Evolutionary conservation across 2,329 filamentous ascomycete genomes (phyloP).

Genomic region (Fulvia fulva): DNA sequence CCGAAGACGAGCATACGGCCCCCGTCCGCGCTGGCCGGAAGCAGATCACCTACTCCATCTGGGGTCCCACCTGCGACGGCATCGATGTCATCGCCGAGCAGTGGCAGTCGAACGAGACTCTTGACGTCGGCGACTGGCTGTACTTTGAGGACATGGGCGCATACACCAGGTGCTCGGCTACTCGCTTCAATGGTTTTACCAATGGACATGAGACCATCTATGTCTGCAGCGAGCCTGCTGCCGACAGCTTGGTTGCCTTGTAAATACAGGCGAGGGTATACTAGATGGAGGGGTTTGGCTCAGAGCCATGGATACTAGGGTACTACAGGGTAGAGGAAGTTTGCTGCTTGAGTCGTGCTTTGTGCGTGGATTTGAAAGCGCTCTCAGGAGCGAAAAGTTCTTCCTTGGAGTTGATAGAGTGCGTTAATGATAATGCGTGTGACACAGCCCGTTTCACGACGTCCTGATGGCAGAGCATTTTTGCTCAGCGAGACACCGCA

Average conservation of each 20-base stretch:
- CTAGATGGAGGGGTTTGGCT: neutral
- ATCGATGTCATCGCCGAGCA: slow-evolving; percentile 90
- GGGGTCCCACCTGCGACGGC: slow-evolving; percentile 96
- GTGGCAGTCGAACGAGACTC: slow-evolving; percentile 68
- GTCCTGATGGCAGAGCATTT: no score
- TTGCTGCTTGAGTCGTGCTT: neutral
- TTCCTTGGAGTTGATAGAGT: neutral
- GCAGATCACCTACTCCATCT: slow-evolving; percentile 81
- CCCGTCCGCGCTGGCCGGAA: slow-evolving; percentile 31
- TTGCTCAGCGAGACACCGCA: no score
- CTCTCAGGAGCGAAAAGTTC: neutral
- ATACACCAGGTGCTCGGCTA: slow-evolving; percentile 97
- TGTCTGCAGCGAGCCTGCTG: slow-evolving; percentile 88
- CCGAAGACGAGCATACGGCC: slow-evolving; percentile 43
- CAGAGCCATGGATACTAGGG: neutral
- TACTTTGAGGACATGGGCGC: slow-evolving; percentile 99
- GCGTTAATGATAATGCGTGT: neutral
- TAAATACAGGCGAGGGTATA: neutral
- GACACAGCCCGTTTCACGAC: neutral
- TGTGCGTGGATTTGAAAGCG: neutral
- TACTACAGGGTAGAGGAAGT: neutral
- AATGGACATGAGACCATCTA: slow-evolving; percentile 92
- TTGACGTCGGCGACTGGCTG: slow-evolving; percentile 95
- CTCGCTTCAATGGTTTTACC: slow-evolving; percentile 94
- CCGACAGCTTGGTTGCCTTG: slow-evolving; percentile 62